Evolutionary conservation across 2,329 filamentous ascomycete species (phyloP).

Genomic region (Karstenula rhodostoma): DNA sequence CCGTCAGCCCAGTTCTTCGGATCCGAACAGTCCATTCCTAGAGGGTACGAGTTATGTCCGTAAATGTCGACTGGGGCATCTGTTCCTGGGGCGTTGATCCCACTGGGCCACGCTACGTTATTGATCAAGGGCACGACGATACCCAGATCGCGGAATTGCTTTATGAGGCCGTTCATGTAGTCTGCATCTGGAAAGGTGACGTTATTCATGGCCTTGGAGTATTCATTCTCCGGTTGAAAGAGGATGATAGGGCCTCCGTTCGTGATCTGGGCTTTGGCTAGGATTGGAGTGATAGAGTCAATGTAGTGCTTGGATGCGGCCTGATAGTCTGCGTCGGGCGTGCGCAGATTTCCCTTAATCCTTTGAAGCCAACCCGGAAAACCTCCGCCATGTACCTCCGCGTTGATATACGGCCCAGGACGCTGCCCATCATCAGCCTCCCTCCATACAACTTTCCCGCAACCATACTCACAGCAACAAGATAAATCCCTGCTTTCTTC

Average conservation of each 20-base stretch:
- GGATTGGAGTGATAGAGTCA: slow-evolving; percentile 67
- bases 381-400: slow-evolving; percentile 76
- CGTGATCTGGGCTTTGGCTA: slow-evolving; percentile 79
- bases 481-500: slow-evolving; percentile 73
- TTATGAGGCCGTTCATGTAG: slow-evolving; percentile 74
- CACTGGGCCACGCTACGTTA: slow-evolving; percentile 69
- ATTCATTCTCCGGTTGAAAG: slow-evolving; percentile 82
- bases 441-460: slow-evolving; percentile 17
- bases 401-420: slow-evolving; percentile 78
- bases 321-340: slow-evolving; percentile 67
- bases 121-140: slow-evolving; percentile 77
- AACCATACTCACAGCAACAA: slow-evolving; percentile 63
- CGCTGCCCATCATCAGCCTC: slow-evolving; percentile 19
- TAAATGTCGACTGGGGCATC: slow-evolving; percentile 67
- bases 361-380: slow-evolving; percentile 81
- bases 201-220: slow-evolving; percentile 61
- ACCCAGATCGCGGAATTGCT: slow-evolving; percentile 71
- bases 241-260: slow-evolving; percentile 80
- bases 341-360: slow-evolving; percentile 68
- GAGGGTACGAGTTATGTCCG: slow-evolving; percentile 69
- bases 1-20: slow-evolving; percentile 66
- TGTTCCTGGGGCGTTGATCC: slow-evolving; percentile 69
- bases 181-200: slow-evolving; percentile 66
- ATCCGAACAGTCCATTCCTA: slow-evolving; percentile 67
- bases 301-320: slow-evolving; percentile 66